Percentiles rank a stretch among this genome's conserved stretches.
These are phyloP conservation scores for Otatea glauca DNA, from an alignment of 176 grass and related monocot species.

Conservation along the genomic window DNA sequence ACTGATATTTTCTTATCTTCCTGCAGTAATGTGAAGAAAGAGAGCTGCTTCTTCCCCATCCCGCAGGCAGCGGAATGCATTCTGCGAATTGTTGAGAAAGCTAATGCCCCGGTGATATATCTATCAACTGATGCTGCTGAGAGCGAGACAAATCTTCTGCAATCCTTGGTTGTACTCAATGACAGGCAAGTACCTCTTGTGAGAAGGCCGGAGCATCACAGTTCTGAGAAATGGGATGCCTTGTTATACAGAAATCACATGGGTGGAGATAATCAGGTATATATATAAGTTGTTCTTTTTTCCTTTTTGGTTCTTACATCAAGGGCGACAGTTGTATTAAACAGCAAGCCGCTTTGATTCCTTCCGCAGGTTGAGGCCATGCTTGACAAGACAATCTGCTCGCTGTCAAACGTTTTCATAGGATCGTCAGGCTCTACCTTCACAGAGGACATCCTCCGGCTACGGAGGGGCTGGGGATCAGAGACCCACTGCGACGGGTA, in stretches of 20 bases:
- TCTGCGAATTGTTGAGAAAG: slow-evolving; percentile 62
- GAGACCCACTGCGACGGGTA: slow-evolving; percentile 82
- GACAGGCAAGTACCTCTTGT: slow-evolving; percentile 80
- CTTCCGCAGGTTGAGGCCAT: slow-evolving; percentile 78
- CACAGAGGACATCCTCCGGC: slow-evolving; percentile 86
- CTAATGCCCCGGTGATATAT: slow-evolving; percentile 79
- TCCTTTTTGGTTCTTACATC: background rate
- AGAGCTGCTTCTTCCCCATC: slow-evolving; percentile 94
- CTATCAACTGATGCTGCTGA: slow-evolving; percentile 90
- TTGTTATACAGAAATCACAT: slow-evolving; percentile 84
- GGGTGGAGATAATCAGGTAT: slow-evolving; percentile 66
- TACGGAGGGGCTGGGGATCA: slow-evolving; percentile 77
- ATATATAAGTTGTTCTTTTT: background rate
- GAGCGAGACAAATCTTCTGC: slow-evolving; percentile 75
- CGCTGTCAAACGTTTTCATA: slow-evolving; percentile 81
- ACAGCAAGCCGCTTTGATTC: background rate
- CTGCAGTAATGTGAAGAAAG: slow-evolving; percentile 85
- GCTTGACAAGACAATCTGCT: slow-evolving; percentile 95
- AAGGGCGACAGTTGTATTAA: background rate
- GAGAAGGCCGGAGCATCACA: slow-evolving; percentile 77
- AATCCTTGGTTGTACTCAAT: slow-evolving; percentile 69
- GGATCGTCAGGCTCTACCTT: slow-evolving; percentile 88
- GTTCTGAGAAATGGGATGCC: slow-evolving; percentile 88
- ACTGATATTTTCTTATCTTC: slow-evolving; percentile 33
- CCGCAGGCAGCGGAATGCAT: slow-evolving; percentile 95